Evolutionary conservation across 768 basidiomycete species (phyloP).

Genomic region (Russula abietina): DNA sequence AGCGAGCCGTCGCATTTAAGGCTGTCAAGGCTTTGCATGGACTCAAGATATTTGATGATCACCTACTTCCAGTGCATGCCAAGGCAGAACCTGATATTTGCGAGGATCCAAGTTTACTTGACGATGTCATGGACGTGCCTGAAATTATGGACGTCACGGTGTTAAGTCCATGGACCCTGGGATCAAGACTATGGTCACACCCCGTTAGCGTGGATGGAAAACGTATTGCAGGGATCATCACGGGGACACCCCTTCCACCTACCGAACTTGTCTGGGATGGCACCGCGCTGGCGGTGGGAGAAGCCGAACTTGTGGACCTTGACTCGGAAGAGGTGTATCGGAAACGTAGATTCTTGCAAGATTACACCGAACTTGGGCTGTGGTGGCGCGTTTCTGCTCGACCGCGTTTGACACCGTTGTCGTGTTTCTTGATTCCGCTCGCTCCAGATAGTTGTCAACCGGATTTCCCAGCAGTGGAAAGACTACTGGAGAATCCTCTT

Average conservation of each 20-base stretch:
- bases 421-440: conserved; percentile 64
- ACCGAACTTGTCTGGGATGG: conserved; percentile 40
- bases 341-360: conserved; percentile 49
- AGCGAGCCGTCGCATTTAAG: conserved; percentile 73
- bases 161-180: conserved; percentile 60
- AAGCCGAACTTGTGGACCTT: conserved; percentile 37
- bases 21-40: conserved; percentile 65
- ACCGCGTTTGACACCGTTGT: conserved; percentile 45
- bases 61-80: conserved; percentile 65
- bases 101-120: conserved; percentile 43
- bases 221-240: conserved; percentile 55
- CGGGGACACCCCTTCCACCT: conserved; percentile 51
- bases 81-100: conserved; percentile 47
- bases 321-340: conserved; percentile 42
- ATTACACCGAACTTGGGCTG: conserved; percentile 57
- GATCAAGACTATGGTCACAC: conserved; percentile 57
- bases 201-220: conserved; percentile 46
- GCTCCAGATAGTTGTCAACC: conserved; percentile 38
- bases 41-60: conserved; percentile 76
- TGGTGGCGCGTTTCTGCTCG: conserved; percentile 59
- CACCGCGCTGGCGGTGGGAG: conserved; percentile 33
- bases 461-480: conserved; percentile 54
- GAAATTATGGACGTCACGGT: conserved; percentile 54
- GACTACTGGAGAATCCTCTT: conserved; percentile 42
- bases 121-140: conserved; percentile 43